These are phyloP conservation scores for Bipolaris sorokiniana DNA, from an alignment of 2,329 filamentous ascomycete species.

Conservation along the genomic window DNA sequence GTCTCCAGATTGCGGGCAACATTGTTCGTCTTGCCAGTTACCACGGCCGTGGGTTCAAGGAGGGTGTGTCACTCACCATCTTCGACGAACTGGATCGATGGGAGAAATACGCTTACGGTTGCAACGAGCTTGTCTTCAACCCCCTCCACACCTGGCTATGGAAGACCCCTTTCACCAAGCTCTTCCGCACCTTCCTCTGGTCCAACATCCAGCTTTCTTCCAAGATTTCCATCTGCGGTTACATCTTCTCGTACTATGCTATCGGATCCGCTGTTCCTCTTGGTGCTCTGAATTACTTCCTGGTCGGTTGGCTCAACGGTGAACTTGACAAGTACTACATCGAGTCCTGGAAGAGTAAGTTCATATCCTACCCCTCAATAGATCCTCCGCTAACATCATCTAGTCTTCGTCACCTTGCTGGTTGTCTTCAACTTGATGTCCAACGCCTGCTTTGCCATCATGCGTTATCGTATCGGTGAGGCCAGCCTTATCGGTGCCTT, in stretches of 20 bases:
- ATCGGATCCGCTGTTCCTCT: slow-evolving; percentile 69
- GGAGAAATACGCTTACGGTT: slow-evolving; percentile 73
- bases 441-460: slow-evolving; percentile 64
- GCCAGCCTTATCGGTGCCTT: slow-evolving; percentile 58
- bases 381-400: slow-evolving; percentile 39
- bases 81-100: slow-evolving; percentile 73
- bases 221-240: slow-evolving; percentile 72
- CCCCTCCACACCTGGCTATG: slow-evolving; percentile 67
- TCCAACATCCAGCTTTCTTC: slow-evolving; percentile 67
- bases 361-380: no score
- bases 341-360: slow-evolving; percentile 67
- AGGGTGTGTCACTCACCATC: slow-evolving; percentile 73
- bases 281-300: slow-evolving; percentile 70
- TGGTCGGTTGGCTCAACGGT: slow-evolving; percentile 72
- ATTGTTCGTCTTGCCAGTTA: slow-evolving; percentile 72
- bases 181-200: slow-evolving; percentile 66
- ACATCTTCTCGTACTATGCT: slow-evolving; percentile 73
- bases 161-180: slow-evolving; percentile 67
- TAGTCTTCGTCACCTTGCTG: slow-evolving; percentile 66
- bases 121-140: slow-evolving; percentile 73
- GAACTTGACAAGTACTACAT: slow-evolving; percentile 80
- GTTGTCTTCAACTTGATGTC: slow-evolving; percentile 68
- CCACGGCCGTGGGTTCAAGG: slow-evolving; percentile 71
- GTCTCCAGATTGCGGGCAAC: slow-evolving; percentile 71
- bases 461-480: slow-evolving; percentile 66